Evolutionary conservation across 345 rosid genomes (phyloP), one percentile per base, ranked within the genome.

Genomic region (Eucalyptus viminalis): DNA sequence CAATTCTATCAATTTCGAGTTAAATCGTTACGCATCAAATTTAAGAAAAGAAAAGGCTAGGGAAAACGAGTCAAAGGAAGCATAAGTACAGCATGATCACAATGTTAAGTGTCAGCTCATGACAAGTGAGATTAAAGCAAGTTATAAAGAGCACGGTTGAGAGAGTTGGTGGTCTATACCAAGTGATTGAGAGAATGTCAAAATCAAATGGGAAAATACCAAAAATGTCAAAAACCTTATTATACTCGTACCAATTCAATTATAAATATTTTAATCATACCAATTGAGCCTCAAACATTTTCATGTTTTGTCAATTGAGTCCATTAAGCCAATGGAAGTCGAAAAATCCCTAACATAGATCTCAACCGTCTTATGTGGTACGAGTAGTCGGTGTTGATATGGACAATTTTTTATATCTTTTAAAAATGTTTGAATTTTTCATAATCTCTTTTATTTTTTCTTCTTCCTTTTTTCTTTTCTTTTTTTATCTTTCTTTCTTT

Each of bases 341-440:
- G 1, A 56, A 56, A 56, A 56, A 56, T 56, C 62, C 2, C 27
- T 56, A 56, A 56, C 29, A 24, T 56, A 56, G 12, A 56, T 56
- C 1, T 24, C 12, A 24, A 5, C 3, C 13, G 0, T 24, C 6
- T 56, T 56, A 19, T 0, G 2, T 53, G 58, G 11, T 53, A 53
- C 5, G 1, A 53, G 24, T 1, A 0, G 0, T 8, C 4, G 0
- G 2, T 2, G 0, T 53, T 19, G 13, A 56, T 10, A 24, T 24
- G 6, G 0, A 22, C 3, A 56, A 24, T 24, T 56, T 56, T 56
- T 56, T 4, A 11, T 24, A 56, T 56, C 12, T 56, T 56, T 56
- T 56, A 9, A 56, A 56, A 56, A 21, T 56, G 11, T 56, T 1
- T 56, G 1, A 56, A 24, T 56, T 56, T 56, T 56, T 56, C 27